These are phyloP conservation scores for Rubroboletus satanas DNA, from an alignment of 768 basidiomycete species.

Conservation along the genomic window DNA sequence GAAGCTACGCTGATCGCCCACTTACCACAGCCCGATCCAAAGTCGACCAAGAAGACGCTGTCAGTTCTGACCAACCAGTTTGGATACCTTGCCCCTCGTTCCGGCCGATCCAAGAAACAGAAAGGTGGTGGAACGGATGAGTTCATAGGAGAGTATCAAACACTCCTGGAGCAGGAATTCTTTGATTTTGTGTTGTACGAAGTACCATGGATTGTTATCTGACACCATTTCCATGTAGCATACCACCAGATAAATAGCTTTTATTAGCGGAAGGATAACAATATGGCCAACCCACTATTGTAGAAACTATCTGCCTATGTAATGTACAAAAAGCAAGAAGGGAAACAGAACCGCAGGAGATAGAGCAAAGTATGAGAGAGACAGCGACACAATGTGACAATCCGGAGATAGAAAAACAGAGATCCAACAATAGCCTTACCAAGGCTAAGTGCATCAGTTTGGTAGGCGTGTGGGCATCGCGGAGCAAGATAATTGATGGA, in stretches of 20 bases:
- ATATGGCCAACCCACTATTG: slow-evolving; percentile 55
- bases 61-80: slow-evolving; percentile 72
- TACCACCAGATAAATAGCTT: slow-evolving; percentile 34
- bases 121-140: slow-evolving; percentile 50
- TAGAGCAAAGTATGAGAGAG: slow-evolving; percentile 19
- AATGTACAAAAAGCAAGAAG: slow-evolving; percentile 35
- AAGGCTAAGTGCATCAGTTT: slow-evolving; percentile 8
- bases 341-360: slow-evolving; percentile 19
- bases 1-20: background rate
- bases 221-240: slow-evolving; percentile 16
- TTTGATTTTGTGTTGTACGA: slow-evolving; percentile 95
- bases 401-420: slow-evolving; percentile 14
- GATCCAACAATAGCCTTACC: slow-evolving; percentile 11
- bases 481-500: slow-evolving; percentile 11
- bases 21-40: slow-evolving; percentile 72
- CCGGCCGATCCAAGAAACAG: slow-evolving; percentile 42
- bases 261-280: slow-evolving; percentile 60
- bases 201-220: slow-evolving; percentile 83
- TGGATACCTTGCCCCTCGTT: slow-evolving; percentile 72
- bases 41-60: slow-evolving; percentile 76
- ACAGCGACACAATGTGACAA: slow-evolving; percentile 17
- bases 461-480: slow-evolving; percentile 13
- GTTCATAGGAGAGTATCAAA: slow-evolving; percentile 87
- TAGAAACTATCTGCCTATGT: slow-evolving; percentile 46
- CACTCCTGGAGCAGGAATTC: slow-evolving; percentile 91